These are phyloP conservation scores for Kazachstania taianensis DNA, from an alignment of 805 yeast genomes.

Conservation along the genomic window DNA sequence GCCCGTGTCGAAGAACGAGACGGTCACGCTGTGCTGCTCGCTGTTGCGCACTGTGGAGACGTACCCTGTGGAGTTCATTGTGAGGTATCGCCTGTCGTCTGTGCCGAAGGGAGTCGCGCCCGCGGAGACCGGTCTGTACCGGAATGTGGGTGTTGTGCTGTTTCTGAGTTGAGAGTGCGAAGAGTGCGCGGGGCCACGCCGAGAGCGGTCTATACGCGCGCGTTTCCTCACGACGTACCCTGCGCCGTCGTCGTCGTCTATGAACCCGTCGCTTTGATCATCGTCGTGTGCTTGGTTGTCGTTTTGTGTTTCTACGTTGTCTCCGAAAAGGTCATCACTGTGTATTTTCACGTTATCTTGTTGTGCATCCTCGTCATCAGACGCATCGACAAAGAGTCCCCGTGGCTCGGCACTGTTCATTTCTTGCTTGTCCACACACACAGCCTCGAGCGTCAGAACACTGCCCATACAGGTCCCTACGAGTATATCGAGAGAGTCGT, in stretches of 20 bases:
- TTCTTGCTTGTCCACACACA: neutral
- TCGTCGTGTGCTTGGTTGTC: slow-evolving; percentile 28
- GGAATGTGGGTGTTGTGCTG: slow-evolving; percentile 1
- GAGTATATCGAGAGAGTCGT: slow-evolving; percentile 19
- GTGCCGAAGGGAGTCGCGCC: slow-evolving; percentile 80
- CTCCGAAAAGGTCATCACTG: neutral
- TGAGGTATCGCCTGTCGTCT: slow-evolving; percentile 59
- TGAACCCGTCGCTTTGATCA: slow-evolving; percentile 42
- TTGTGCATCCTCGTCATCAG: slow-evolving; percentile 14
- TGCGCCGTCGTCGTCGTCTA: slow-evolving; percentile 55
- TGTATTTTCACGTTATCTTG: neutral
- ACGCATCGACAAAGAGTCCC: slow-evolving; percentile 18
- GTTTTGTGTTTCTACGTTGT: slow-evolving; percentile 10
- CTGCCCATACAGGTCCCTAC: slow-evolving; percentile 35
- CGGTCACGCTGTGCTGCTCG: slow-evolving; percentile 62
- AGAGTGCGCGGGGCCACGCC: no score
- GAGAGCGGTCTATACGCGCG: no score
- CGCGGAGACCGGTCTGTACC: slow-evolving; percentile 59
- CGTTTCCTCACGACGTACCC: slow-evolving; percentile 30
- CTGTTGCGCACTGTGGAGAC: slow-evolving; percentile 63
- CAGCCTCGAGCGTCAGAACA: slow-evolving; percentile 15
- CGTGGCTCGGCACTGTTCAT: no score
- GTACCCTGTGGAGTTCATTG: slow-evolving; percentile 74
- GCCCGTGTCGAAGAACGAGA: slow-evolving; percentile 75
- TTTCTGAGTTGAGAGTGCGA: no score